Evolutionary conservation across 495 filamentous ascomycete genomes (phyloP), one percentile per base, ranked within the genome.

Genomic region (Extremus antarcticus): DNA sequence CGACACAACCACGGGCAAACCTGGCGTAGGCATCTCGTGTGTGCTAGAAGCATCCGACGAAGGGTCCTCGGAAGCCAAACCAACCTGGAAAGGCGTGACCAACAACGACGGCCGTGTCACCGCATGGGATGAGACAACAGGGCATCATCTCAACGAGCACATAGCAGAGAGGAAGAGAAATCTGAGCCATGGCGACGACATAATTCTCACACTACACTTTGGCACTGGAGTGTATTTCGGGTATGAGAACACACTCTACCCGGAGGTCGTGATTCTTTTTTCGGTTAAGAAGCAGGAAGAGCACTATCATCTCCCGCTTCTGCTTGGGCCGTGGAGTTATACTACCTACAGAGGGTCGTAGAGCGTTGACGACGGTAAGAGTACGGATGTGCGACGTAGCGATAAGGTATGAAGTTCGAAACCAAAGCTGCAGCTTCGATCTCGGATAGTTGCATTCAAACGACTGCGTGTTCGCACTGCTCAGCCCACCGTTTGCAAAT

Each of bases 271-370:
- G 68, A 78, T 98, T 40, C 80, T 80, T 51, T 95, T 98, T 68
- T 79, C 78, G 43, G 69, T 25, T 81, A 74, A 13, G 78, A 86
- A 49, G 54, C 51, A 51, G 51, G 57, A 59, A 25, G 64, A 66
- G 72, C 86, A 94, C 71, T 96, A 90, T 63, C 92, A 98, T 78
- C 86, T 98, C 2, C 92, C 92, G 23, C 72, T 98, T 66, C 62
- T 98, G 67, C 66, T 98, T 71, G 81, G 87, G 52, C 90, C 90
- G 43, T 96, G 83, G 74, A 88, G 84, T 64, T 98, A 94, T 72
- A 87, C 87, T 48, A 96, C 92, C 4, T 98, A 98, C 70, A 74
- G 92, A 63, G 92, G 92, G 35, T 65, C 58, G 23, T 70, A 35
- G 29, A 35, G 29, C 7, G n/a, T n/a, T n/a, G n/a, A n/a, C n/a